Evolutionary conservation across 1,284 basidiomycete genomes (phyloP), one percentile per base, ranked within the genome.

Genomic region (Stereum hirsutum): DNA sequence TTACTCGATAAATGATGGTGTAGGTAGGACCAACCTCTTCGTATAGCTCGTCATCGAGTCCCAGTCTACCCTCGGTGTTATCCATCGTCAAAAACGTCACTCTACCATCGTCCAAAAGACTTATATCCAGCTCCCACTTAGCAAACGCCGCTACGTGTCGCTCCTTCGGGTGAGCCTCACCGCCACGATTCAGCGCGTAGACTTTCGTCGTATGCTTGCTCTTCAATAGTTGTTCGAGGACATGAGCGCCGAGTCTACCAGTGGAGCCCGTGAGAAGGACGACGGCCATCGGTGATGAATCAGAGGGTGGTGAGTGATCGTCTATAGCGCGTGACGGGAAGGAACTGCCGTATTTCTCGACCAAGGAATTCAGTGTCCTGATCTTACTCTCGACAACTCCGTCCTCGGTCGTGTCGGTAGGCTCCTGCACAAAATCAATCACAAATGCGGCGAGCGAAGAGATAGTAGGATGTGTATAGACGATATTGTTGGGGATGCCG

Each of bases 391-490:
- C 40, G 7, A 7, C 14, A 11, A 27, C 35, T n/a, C 15, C 36
- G 7, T 24, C 11, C 4, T 26, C 21, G 36, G 3, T 4, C 8
- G n/a, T 8, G 2, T 38, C 21, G 21, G 14, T 23, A 20, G 14
- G 20, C 24, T 23, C 36, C 6, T 25, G 14, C 3, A 17, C 36
- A n/a, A n/a, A n/a, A n/a, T n/a, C n/a, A n/a, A n/a, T n/a, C n/a
- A n/a, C n/a, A n/a, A n/a, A n/a, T n/a, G n/a, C n/a, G n/a, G n/a
- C n/a, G n/a, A n/a, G n/a, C n/a, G n/a, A n/a, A n/a, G n/a, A n/a
- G n/a, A n/a, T n/a, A n/a, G 56, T 55, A 1, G 62, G 62, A 42
- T 58, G 33, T 10, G 55, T 40, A 50, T 63, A 68, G 11, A 68
- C 59, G 42, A 64, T 54, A 46, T 55, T 56, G 6, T 43, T 23